These are phyloP conservation scores for Vitis amurensis DNA, from an alignment of 164 flowering plant species.

Conservation along the genomic window DNA sequence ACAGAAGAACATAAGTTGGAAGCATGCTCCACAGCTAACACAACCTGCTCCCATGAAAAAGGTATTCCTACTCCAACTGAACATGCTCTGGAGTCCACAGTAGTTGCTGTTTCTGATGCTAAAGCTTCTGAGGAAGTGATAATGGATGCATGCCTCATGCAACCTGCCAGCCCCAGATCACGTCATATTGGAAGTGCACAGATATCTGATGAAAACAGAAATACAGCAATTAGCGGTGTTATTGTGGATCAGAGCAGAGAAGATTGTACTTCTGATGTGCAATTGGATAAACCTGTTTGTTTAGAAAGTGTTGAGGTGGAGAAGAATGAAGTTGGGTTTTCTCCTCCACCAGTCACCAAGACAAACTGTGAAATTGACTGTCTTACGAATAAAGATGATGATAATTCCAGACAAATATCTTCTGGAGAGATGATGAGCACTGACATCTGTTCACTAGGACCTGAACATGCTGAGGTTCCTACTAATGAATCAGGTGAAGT, in stretches of 20 bases:
- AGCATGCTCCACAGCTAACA: slow-evolving; percentile 1
- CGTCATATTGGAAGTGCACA: not conserved
- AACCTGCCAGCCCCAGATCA: slow-evolving; percentile 2
- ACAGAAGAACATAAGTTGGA: slow-evolving; percentile 9
- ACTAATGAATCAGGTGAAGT: slow-evolving; percentile 5
- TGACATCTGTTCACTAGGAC: not conserved
- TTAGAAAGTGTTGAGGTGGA: slow-evolving; percentile 1
- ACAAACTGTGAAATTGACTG: slow-evolving; percentile 2
- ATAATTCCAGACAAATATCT: slow-evolving; percentile 10
- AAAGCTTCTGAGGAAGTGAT: not conserved
- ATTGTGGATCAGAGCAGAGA: not conserved
- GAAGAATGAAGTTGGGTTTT: slow-evolving; percentile 8
- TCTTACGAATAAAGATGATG: not conserved
- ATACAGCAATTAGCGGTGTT: not conserved
- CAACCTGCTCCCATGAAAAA: slow-evolving; percentile 5
- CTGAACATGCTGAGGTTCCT: not conserved
- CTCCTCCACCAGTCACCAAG: not conserved
- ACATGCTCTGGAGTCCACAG: slow-evolving; percentile 6
- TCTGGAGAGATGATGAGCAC: slow-evolving; percentile 8
- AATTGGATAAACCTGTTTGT: not conserved
- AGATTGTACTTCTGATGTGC: not conserved
- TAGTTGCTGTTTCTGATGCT: not conserved
- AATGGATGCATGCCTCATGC: slow-evolving; percentile 3
- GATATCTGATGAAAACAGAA: slow-evolving; percentile 1
- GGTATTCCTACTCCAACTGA: slow-evolving; percentile 8